A percentile compares a stretch with the other conserved stretches of the same genome.
Conservation (phyloP, 2,329 filamentous ascomycete genomes). For the Xylogone sp. region DNA sequence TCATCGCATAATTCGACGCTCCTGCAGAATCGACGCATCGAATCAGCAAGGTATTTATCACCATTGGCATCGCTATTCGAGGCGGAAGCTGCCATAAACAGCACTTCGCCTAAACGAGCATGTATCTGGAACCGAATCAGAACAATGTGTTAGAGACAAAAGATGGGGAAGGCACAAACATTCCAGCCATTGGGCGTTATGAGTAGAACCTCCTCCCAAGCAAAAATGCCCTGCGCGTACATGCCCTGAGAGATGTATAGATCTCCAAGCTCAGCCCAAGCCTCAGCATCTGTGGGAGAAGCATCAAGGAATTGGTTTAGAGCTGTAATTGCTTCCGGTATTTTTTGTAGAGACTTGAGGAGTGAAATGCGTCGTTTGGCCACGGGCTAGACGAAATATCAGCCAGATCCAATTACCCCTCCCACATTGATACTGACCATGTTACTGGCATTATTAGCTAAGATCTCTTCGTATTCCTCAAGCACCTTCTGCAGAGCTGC, state of each 20-base stretch:
- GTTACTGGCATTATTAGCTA: constrained; percentile 73
- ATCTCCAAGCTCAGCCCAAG: constrained; percentile 88
- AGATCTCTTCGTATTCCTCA: constrained; percentile 71
- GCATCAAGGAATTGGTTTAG: constrained; percentile 75
- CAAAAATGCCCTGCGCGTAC: constrained; percentile 79
- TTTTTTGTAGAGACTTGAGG: constrained; percentile 67
- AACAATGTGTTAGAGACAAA: constrained; percentile 9
- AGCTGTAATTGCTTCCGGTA: constrained; percentile 68
- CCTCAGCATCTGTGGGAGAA: constrained; percentile 85
- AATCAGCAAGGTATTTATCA: constrained; percentile 60
- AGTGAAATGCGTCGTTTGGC: constrained; percentile 81
- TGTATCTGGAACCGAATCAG: constrained; percentile 61
- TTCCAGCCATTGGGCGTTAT: constrained; percentile 93
- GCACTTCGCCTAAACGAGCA: constrained; percentile 78
- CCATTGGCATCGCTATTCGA: constrained; percentile 26
- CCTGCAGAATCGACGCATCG: constrained; percentile 80
- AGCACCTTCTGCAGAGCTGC: constrained; percentile 66
- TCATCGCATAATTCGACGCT: constrained; percentile 92
- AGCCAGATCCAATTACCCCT: constrained; percentile 22
- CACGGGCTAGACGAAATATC: constrained; percentile 57
- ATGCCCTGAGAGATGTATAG: constrained; percentile 78
- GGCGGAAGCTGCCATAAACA: constrained; percentile 63
- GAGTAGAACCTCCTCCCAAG: constrained; percentile 85
- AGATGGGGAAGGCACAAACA: constrained; percentile 45
- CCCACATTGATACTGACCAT: constrained; percentile 53